phyloP scores from a whole-genome alignment of 441 rosid species.

The Gossypium lobatum region DNA sequence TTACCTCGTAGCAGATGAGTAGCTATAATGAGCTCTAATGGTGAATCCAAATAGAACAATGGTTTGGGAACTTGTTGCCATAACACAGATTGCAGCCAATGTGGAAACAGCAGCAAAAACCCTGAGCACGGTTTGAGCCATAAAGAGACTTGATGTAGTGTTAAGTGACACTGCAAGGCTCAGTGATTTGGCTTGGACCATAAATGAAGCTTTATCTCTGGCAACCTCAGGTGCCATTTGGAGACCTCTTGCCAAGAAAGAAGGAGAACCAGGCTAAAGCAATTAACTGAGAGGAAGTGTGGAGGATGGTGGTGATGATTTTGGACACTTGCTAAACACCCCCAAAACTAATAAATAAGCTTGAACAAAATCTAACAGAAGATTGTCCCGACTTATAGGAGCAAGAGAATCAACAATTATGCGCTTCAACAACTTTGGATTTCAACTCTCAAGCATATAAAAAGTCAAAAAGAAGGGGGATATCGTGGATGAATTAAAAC shows the following conservation, averaged over 20 bases:
- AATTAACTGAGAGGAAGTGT: background rate
- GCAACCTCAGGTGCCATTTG: conserved; percentile 17
- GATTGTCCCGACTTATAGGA: background rate
- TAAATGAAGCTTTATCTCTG: conserved; percentile 1
- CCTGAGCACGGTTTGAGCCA: conserved; percentile 36
- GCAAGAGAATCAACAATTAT: background rate
- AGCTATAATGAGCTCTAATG: conserved; percentile 30
- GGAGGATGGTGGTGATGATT: background rate
- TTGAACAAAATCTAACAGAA: background rate
- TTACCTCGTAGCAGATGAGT: conserved; percentile 44
- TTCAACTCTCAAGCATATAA: background rate
- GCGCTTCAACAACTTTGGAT: background rate
- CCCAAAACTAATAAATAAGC: background rate
- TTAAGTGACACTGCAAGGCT: background rate
- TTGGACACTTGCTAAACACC: background rate
- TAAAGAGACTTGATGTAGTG: conserved; percentile 15
- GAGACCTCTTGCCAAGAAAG: conserved; percentile 1
- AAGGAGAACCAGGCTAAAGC: background rate
- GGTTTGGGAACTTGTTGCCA: conserved; percentile 33
- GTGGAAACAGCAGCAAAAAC: conserved; percentile 34
- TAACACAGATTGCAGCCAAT: conserved; percentile 28
- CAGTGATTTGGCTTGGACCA: conserved; percentile 8
- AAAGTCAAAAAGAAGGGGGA: background rate
- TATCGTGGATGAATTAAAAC: too few species aligned
- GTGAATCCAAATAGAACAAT: conserved; percentile 23